phyloP scores from a whole-genome alignment of 805 yeast species.

The Starmera caribaea region DNA sequence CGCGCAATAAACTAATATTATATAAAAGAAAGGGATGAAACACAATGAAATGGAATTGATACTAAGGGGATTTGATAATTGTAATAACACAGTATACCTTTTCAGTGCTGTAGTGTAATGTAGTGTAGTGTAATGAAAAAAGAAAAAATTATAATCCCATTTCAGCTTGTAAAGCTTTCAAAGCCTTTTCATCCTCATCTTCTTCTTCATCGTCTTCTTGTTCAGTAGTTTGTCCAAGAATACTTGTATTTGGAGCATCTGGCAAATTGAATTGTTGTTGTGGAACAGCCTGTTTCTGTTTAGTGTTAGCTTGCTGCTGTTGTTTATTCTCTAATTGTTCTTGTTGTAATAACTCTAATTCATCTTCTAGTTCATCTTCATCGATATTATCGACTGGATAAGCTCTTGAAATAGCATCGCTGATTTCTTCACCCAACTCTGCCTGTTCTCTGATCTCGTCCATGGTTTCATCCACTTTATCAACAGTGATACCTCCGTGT shows the following conservation, averaged over 20 bases:
- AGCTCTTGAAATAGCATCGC: slow-evolving; percentile 93
- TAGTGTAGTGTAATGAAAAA: not conserved
- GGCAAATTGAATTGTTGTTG: slow-evolving; percentile 29
- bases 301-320: slow-evolving; percentile 30
- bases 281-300: slow-evolving; percentile 1
- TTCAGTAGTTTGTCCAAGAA: slow-evolving; percentile 12
- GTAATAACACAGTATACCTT: no score
- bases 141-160: slow-evolving; percentile 52
- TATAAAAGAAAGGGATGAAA: not conserved
- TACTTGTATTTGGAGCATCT: slow-evolving; percentile 31
- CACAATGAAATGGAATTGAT: no score
- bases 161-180: slow-evolving; percentile 74
- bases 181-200: slow-evolving; percentile 78
- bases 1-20: not conserved
- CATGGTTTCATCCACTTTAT: slow-evolving; percentile 95
- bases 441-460: slow-evolving; percentile 97
- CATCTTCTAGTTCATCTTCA: slow-evolving; percentile 92
- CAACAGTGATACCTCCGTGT: slow-evolving; percentile 90
- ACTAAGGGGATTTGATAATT: no score
- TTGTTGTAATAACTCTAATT: slow-evolving; percentile 78
- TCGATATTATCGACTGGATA: slow-evolving; percentile 70
- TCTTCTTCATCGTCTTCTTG: slow-evolving; percentile 36
- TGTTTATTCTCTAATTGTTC: slow-evolving; percentile 60
- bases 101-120: no score
- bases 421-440: slow-evolving; percentile 87